These are phyloP conservation scores for Fusarium sp. DNA, from an alignment of 2,329 filamentous ascomycete species.

Conservation along the genomic window DNA sequence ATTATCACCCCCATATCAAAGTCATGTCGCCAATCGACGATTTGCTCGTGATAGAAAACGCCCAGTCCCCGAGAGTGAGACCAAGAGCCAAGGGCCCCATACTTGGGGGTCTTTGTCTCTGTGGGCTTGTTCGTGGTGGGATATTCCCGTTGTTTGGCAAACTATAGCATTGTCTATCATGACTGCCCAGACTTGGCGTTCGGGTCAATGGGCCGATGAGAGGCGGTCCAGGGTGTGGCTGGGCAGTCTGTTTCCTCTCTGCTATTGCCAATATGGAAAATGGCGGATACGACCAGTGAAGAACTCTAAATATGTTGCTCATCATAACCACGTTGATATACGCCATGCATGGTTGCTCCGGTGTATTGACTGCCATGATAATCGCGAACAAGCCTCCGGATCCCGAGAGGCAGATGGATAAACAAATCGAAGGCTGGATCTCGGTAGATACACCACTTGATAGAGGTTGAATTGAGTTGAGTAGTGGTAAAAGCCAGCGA, in stretches of 20 bases:
- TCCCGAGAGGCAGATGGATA: constrained; percentile 7
- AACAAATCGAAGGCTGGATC: constrained; percentile 21
- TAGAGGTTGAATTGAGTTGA: constrained; percentile 5
- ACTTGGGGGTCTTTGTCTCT: constrained; percentile 22
- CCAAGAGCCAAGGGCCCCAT: constrained; percentile 15
- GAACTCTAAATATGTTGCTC: constrained; percentile 12
- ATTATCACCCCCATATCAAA: constrained; percentile 37
- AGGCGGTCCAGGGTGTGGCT: constrained; percentile 31
- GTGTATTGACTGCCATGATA: constrained; percentile 24
- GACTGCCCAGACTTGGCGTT: constrained; percentile 41
- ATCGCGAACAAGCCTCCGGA: constrained; percentile 19
- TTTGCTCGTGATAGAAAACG: constrained; percentile 35
- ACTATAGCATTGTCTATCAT: constrained; percentile 23
- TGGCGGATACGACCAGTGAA: constrained; percentile 27
- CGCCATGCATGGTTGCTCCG: constrained; percentile 36
- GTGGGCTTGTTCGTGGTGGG: constrained; percentile 21
- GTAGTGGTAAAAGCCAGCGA: constrained; percentile 5
- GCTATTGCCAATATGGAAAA: constrained; percentile 30
- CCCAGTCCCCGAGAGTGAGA: background rate
- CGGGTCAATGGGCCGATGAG: constrained; percentile 45
- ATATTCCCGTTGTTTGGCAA: constrained; percentile 35
- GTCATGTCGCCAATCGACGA: constrained; percentile 49
- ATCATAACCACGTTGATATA: constrained; percentile 23
- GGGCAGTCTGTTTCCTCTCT: constrained; percentile 17
- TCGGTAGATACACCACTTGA: constrained; percentile 12